Evolutionary conservation across 306 rosid genomes (phyloP), one percentile per base, ranked within the genome.

Genomic region (Trifolium dubium): DNA sequence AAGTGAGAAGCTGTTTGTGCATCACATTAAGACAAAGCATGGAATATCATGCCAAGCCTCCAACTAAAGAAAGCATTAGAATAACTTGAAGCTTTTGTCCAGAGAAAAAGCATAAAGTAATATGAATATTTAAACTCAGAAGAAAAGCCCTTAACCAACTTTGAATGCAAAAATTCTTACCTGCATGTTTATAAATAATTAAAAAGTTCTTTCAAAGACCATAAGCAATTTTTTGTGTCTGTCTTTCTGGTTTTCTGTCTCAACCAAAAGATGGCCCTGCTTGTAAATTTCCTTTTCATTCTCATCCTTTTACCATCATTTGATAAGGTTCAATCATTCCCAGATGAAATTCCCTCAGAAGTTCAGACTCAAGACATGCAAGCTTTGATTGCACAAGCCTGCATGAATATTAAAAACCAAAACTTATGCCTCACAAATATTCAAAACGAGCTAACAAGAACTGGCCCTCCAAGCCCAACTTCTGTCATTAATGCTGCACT

Each of bases 401-500:
- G 98, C 85, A 55, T 47, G 34, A 80, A 89, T 60, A 46, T 88
- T 1, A 81, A 84, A 58, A 83, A 91, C 77, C 92, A 80, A 63
- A 76, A 53, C 63, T 53, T 85, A 14, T 93, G 98, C 85, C 83
- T 85, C 53, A 4, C 74, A 44, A 88, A 84, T 18, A 54, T 93
- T 13, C 92, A 89, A 46, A 78, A 73, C 14, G 92, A 91, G 83
- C 72, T 93, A 54, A 65, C 70, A 7, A 83, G 73, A 58, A 71
- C 75, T 9, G 88, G 81, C 3, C 68, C 82, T 73, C 73, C 79
- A 53, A 80, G 83, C 18, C 89, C 88, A 4, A 65, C 79, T 39
- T 79, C 93, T 0, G 77, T 94, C 58, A 44, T 94, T 3, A 82
- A 77, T 3, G 99, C 99, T 0, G 95, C 96, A 6, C 88, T 94